Base-by-base conservation (phyloP, 73 alveolate genomes). In the Symbiodinium natans region DNA sequence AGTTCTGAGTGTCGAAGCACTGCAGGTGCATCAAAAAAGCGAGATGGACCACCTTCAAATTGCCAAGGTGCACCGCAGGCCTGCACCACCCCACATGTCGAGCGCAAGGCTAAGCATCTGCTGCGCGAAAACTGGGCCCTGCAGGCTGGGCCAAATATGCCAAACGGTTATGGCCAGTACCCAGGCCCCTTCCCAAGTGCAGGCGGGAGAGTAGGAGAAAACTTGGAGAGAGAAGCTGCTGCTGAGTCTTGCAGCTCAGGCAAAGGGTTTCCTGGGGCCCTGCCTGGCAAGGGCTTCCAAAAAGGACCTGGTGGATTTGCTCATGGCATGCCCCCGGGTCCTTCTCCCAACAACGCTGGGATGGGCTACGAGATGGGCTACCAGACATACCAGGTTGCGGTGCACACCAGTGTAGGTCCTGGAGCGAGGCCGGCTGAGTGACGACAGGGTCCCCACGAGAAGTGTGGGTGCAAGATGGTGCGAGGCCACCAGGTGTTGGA, bases 61-160 rank as follows among this genome's bases (percentile, higher is more conserved):
- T n/a, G n/a, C n/a, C n/a, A n/a, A n/a, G n/a, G n/a, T n/a, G n/a
- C n/a, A n/a, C n/a, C n/a, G n/a, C n/a, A n/a, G 80, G 40, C 40
- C 31, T 13, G 27, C 63, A 17, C n/a, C 17, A 8, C 29, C 29
- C 68, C 23, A 43, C 56, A 5, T 43, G 56, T 43, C 9, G 33
- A 0, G 80, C 80, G 13, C 3, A 2, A 9, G 33, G 80, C 80
- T 27, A 3, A 29, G 80, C n/a, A n/a, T n/a, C n/a, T 63, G 40
- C 77, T 10, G 33, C 71, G 23, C 71, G 2, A 27, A 27, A 15
- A 25, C n/a, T n/a, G n/a, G n/a, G n/a, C n/a, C n/a, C n/a, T n/a
- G n/a, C 80, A 63, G 80, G 80, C 80, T n/a, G 33, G 19, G 80
- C 80, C 80, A 36, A 63, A 63, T n/a, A 29, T 63, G 80, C 80